A percentile compares a stretch with the other conserved stretches of the same genome.
Conservation (phyloP, 306 rosid genomes). For the Cajanus cajan region DNA sequence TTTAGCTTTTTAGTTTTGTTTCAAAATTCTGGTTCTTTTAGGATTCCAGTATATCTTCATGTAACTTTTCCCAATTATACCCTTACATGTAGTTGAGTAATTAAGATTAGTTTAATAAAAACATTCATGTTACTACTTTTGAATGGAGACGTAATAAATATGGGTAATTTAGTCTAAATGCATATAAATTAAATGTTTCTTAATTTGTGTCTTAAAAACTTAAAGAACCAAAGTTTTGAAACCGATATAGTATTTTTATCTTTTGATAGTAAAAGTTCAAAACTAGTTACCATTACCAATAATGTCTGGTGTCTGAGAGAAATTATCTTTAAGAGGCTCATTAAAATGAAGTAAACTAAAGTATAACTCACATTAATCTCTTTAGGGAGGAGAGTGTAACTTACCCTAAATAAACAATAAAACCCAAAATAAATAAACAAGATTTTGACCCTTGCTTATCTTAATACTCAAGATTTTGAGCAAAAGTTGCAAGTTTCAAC, state of each 20-base stretch:
- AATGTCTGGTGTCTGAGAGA: not conserved
- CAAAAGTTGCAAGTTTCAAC: slow-evolving; percentile 19
- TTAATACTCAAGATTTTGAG: slow-evolving; percentile 1
- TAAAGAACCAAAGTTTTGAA: no score
- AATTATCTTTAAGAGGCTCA: not conserved
- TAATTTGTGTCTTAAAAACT: no score
- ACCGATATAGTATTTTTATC: not conserved
- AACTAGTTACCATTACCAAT: not conserved
- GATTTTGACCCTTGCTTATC: not conserved
- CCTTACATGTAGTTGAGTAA: no score
- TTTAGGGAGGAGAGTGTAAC: not conserved
- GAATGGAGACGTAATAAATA: no score
- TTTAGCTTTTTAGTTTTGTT: no score
- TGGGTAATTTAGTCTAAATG: no score
- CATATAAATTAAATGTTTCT: no score
- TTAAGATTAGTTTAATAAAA: no score
- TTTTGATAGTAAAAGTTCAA: not conserved
- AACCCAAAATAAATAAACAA: slow-evolving; percentile 27
- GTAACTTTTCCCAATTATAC: no score
- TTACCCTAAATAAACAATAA: not conserved
- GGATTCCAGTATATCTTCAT: no score
- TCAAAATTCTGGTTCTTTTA: no score
- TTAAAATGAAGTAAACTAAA: not conserved
- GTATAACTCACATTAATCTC: not conserved
- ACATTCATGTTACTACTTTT: no score